Evolutionary conservation across 179 eudicot genomes (phyloP).

Genomic region (Silene coronaria): DNA sequence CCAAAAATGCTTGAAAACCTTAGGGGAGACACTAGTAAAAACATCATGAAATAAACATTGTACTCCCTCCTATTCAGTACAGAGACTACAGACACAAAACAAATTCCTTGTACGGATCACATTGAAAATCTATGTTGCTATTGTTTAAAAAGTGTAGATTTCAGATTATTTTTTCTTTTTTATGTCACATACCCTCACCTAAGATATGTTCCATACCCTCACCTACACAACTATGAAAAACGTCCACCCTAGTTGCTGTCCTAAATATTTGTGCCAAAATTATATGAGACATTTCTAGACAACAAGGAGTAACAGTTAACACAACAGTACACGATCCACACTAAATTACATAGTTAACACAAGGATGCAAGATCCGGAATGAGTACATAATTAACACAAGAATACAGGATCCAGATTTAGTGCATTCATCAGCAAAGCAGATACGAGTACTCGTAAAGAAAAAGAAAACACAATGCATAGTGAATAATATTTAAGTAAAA

Average conservation of each 20-base stretch:
- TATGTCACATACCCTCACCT: not conserved
- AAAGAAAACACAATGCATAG: not conserved
- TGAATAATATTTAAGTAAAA: not conserved
- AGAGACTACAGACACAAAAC: no score
- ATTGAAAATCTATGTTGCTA: not conserved
- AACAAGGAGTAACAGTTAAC: not conserved
- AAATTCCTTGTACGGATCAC: no score
- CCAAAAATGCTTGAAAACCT: not conserved
- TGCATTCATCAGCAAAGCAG: not conserved
- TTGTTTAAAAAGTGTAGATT: no score
- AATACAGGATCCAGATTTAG: not conserved
- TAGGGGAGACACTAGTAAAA: not conserved
- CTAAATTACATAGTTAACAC: no score
- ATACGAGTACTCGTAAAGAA: not conserved
- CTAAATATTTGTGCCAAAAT: not conserved
- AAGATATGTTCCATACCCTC: not conserved
- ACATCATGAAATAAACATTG: not conserved
- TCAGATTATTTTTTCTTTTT: not conserved
- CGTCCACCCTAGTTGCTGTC: not conserved
- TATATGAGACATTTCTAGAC: not conserved
- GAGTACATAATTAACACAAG: no score
- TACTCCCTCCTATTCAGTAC: not conserved
- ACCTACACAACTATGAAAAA: not conserved
- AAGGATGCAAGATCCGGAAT: no score
- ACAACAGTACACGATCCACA: no score